Evolutionary conservation across 768 basidiomycete genomes (phyloP).

Genomic region (Tricholoma sp.): DNA sequence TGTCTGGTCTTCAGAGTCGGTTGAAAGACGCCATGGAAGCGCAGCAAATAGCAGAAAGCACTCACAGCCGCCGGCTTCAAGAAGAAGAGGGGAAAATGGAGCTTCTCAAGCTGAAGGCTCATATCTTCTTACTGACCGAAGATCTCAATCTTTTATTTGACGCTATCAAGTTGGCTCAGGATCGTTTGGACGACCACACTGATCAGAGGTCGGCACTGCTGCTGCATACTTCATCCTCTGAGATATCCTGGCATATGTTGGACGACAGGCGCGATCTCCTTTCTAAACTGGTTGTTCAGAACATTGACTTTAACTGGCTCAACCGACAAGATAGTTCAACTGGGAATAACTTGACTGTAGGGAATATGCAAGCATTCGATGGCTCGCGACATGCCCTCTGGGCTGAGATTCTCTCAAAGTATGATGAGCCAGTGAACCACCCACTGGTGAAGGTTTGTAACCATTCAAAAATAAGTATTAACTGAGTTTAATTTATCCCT

Average conservation of each 20-base stretch:
- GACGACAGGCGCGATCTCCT: conserved; percentile 66
- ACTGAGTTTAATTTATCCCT: conserved; percentile 5
- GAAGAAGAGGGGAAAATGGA: conserved; percentile 47
- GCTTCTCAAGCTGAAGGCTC: conserved; percentile 62
- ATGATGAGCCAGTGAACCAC: conserved; percentile 64
- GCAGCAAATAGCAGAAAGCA: conserved; percentile 33
- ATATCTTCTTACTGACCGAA: conserved; percentile 66
- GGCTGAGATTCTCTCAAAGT: conserved; percentile 83
- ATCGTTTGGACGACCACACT: conserved; percentile 57
- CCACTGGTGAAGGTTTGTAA: conserved; percentile 61
- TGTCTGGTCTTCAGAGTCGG: conserved; percentile 66
- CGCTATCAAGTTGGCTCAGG: conserved; percentile 78
- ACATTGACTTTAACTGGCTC: conserved; percentile 77
- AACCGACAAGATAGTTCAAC: conserved; percentile 86
- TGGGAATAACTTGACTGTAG: conserved; percentile 67
- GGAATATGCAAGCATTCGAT: conserved; percentile 82
- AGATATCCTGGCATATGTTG: conserved; percentile 91
- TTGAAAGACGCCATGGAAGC: conserved; percentile 62
- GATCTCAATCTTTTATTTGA: conserved; percentile 84
- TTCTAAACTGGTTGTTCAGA: conserved; percentile 79
- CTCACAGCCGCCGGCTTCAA: conserved; percentile 32
- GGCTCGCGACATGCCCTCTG: conserved; percentile 77
- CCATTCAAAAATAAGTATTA: background rate
- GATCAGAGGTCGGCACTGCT: conserved; percentile 79
- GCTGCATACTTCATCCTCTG: conserved; percentile 74